A percentile compares a stretch with the other conserved stretches of the same genome.
These are phyloP conservation scores for Russula sp. DNA, from an alignment of 768 basidiomycete species.

Conservation along the genomic window DNA sequence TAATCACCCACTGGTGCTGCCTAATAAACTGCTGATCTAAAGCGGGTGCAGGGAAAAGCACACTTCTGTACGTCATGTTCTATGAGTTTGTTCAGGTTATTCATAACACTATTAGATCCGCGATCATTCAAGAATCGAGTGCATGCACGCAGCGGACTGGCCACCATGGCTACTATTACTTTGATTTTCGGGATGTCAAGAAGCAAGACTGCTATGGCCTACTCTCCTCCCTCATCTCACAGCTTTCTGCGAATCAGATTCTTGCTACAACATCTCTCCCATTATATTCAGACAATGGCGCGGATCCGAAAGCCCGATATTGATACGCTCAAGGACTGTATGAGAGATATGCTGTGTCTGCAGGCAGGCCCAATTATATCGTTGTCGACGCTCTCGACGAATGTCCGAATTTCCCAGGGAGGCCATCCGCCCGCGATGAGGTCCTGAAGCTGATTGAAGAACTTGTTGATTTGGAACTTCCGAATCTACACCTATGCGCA, in stretches of 20 bases:
- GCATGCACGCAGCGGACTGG: constrained; percentile 4
- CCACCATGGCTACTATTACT: constrained; percentile 16
- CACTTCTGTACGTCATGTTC: constrained; percentile 1
- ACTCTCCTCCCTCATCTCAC: constrained; percentile 7
- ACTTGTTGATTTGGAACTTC: not conserved
- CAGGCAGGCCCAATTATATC: not conserved
- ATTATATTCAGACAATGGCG: not conserved
- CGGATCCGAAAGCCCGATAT: not conserved
- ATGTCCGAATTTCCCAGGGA: not conserved
- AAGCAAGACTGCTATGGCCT: constrained; percentile 15
- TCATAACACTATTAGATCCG: not conserved
- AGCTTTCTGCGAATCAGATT: constrained; percentile 6
- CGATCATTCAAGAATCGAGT: constrained; percentile 8
- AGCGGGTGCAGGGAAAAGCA: constrained; percentile 17
- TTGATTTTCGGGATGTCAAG: constrained; percentile 10
- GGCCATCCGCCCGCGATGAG: not conserved
- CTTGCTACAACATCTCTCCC: constrained; percentile 4
- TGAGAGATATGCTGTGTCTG: not conserved
- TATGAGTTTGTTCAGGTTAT: not conserved
- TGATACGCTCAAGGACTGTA: not conserved
- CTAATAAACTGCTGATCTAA: not conserved
- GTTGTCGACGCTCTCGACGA: constrained; percentile 10
- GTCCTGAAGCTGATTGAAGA: not conserved
- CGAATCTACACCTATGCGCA: not conserved
- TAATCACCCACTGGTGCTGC: too few relatives aligned